Evolutionary conservation across 2,329 filamentous ascomycete species (phyloP).

Genomic region (Exophiala bonariae): DNA sequence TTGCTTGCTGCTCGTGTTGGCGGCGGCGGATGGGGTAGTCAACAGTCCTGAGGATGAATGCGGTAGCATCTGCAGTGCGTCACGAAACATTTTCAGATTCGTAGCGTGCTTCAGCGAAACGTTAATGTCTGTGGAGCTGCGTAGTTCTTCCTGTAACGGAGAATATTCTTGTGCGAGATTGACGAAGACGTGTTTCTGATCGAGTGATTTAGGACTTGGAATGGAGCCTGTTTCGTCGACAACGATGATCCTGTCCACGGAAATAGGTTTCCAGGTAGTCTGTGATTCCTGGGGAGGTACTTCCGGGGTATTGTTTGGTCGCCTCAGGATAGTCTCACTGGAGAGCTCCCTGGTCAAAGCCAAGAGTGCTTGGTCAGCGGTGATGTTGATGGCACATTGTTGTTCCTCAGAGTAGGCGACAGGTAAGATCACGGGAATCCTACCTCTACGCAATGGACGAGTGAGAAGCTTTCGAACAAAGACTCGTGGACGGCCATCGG

Average conservation of each 20-base stretch:
- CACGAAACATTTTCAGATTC: conserved; percentile 65
- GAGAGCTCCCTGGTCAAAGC: conserved; percentile 76
- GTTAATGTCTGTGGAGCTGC: conserved; percentile 30
- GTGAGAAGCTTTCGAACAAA: conserved; percentile 57
- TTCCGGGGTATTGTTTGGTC: conserved; percentile 45
- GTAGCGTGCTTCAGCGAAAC: conserved; percentile 24
- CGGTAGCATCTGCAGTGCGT: conserved; percentile 73
- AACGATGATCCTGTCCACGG: conserved; percentile 82
- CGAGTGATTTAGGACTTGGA: conserved; percentile 47
- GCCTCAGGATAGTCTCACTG: conserved; percentile 57
- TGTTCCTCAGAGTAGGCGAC: conserved; percentile 59
- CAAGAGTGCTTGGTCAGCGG: conserved; percentile 67
- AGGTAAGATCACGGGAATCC: conserved; percentile 69
- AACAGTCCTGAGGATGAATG: conserved; percentile 83
- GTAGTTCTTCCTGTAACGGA: conserved; percentile 64
- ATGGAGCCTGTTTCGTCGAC: conserved; percentile 85
- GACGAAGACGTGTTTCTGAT: conserved; percentile 76
- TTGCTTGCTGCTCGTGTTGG: conserved; percentile 51
- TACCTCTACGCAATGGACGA: conserved; percentile 64
- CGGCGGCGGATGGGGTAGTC: conserved; percentile 81
- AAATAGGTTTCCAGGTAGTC: conserved; percentile 53
- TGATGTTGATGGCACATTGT: conserved; percentile 49
- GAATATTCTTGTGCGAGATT: conserved; percentile 90
- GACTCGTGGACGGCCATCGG: conserved; percentile 37
- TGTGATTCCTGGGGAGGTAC: conserved; percentile 40